phyloP scores from a whole-genome alignment of 495 filamentous ascomycete genomes.

The Aspergillus leporis region DNA sequence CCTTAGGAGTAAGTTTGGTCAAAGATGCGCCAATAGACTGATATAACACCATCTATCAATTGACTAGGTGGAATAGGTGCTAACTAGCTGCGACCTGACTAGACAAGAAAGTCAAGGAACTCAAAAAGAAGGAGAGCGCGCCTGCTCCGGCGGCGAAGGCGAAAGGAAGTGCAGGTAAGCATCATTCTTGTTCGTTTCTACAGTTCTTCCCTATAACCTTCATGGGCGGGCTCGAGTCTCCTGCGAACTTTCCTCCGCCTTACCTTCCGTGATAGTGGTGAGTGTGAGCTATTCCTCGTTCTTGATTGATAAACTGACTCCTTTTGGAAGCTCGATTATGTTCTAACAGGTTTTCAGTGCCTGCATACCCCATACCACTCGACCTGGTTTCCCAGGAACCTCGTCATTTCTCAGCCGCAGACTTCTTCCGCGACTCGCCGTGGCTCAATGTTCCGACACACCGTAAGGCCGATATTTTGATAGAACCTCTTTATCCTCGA shows the following conservation, averaged over 20 bases:
- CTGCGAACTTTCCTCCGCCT: slow-evolving; percentile 7
- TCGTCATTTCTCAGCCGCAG: slow-evolving; percentile 44
- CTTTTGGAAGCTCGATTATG: slow-evolving; percentile 31
- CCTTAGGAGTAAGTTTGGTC: slow-evolving; percentile 57
- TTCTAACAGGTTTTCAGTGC: slow-evolving; percentile 51
- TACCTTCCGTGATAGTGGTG: slow-evolving; percentile 17
- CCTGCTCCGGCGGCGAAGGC: slow-evolving; percentile 38
- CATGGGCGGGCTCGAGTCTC: slow-evolving; percentile 40
- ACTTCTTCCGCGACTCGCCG: slow-evolving; percentile 81
- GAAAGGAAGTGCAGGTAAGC: slow-evolving; percentile 52
- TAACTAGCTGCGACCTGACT: slow-evolving; percentile 13
- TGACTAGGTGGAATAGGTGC: slow-evolving; percentile 34
- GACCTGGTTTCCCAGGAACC: slow-evolving; percentile 13
- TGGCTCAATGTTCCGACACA: slow-evolving; percentile 78
- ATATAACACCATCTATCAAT: slow-evolving; percentile 13
- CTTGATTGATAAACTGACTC: slow-evolving; percentile 37
- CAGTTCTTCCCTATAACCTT: slow-evolving; percentile 17
- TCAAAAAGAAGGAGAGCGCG: slow-evolving; percentile 37
- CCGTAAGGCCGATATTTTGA: slow-evolving; percentile 64
- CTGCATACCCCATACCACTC: slow-evolving; percentile 34
- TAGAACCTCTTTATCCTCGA: slow-evolving; percentile 60
- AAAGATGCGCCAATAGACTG: neutral
- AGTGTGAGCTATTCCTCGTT: slow-evolving; percentile 15
- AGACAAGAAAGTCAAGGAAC: slow-evolving; percentile 48
- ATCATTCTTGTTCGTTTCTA: slow-evolving; percentile 1